Percentiles rank a stretch among this genome's conserved stretches.
Conservation (phyloP, 1,284 basidiomycete species). For the Ustilago hordei region DNA sequence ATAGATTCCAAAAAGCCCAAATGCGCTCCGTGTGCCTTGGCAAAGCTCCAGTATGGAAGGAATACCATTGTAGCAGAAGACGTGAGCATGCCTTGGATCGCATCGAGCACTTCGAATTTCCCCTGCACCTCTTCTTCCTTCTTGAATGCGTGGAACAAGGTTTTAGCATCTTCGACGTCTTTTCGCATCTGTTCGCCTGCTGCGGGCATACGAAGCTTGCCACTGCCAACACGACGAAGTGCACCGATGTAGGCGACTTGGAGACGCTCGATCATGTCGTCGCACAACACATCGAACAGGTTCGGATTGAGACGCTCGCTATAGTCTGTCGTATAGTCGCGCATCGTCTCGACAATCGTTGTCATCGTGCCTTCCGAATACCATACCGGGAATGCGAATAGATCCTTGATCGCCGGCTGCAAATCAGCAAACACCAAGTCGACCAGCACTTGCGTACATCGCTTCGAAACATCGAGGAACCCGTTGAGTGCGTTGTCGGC, state of each 20-base stretch:
- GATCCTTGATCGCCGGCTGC: conserved; percentile 84
- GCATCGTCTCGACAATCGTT: conserved; percentile 92
- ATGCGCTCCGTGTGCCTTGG: conserved; percentile 94
- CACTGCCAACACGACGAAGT: conserved; percentile 77
- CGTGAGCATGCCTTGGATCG: conserved; percentile 80
- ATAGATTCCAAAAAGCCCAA: conserved; percentile 89
- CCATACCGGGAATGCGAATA: conserved; percentile 81
- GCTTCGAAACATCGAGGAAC: conserved; percentile 96
- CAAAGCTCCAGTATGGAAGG: conserved; percentile 90
- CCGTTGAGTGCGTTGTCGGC: conserved; percentile 97
- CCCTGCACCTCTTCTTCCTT: conserved; percentile 82
- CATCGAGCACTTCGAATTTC: conserved; percentile 87
- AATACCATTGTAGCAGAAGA: conserved; percentile 93
- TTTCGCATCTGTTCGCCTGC: conserved; percentile 84
- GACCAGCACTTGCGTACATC: conserved; percentile 92
- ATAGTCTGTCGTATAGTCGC: conserved; percentile 94
- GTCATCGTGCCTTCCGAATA: conserved; percentile 77
- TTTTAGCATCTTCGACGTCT: conserved; percentile 82
- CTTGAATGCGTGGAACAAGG: conserved; percentile 85
- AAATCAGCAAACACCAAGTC: conserved; percentile 95
- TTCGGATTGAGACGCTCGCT: conserved; percentile 89
- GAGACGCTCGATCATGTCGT: conserved; percentile 92
- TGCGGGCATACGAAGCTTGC: conserved; percentile 87
- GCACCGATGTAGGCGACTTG: conserved; percentile 90
- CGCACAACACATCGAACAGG: conserved; percentile 89